Base-by-base conservation (phyloP, 2,329 filamentous ascomycete species). In the Sclerotinia nivalis region DNA sequence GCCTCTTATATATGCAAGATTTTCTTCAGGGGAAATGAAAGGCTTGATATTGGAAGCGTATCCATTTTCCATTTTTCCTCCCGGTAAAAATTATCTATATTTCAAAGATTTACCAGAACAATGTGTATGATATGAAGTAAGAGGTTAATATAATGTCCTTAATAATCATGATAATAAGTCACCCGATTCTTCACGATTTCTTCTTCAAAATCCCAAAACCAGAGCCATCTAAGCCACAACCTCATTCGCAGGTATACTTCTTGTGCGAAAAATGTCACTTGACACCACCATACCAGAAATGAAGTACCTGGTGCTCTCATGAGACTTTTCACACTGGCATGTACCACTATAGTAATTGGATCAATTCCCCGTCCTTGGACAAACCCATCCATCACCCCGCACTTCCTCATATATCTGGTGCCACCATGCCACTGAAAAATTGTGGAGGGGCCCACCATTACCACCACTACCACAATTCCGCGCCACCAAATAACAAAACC, bases 321-420 rank as follows among this genome's bases (percentile, higher is more conserved):
- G 22, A 5, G 43, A 18, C 59, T n/a, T 62, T 15, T 34, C 12
- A 31, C 20, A 18, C 1, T 28, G 9, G 28, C 58, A 45, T 25
- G 37, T 22, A 59, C 18, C 25, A 49, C 34, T 62, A 6, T 7
- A 49, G 45, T 22, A 62, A 22, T 13, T 31, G 25, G 25, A 54
- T 28, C 50, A 15, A 18, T 52, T 31, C 25, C 25, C 15, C 20
- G 5, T 9, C 7, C 6, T 4, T 34, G 28, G 12, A 61, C n/a
- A n/a, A 40, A 40, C 9, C 37, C 37, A 62, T 62, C 20, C 12
- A n/a, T 31, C 59, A 37, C 59, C 59, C 40, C 59, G 59, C 59
- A 62, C 12, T 18, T 62, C 31, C 28, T 47, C 45, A 49, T 34
- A 47, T 49, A 49, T 62, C 59, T 49, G 59, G 52, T 20, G 18